Percentiles rank a stretch among this genome's conserved stretches.
These are phyloP conservation scores for Euclidium syriacum DNA, from an alignment of 345 rosid species.

Conservation along the genomic window DNA sequence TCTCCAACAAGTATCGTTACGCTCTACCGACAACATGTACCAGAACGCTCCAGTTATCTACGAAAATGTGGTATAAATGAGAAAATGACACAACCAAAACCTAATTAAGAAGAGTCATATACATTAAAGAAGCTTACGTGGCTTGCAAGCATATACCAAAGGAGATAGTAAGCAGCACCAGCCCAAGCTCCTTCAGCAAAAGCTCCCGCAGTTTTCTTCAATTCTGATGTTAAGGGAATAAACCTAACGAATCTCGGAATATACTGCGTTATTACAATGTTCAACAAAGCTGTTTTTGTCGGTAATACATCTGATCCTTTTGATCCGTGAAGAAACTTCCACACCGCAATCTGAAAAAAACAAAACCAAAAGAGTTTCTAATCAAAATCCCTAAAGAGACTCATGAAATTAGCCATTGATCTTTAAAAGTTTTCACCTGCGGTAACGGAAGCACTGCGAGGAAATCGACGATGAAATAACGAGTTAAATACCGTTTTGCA, in stretches of 20 bases:
- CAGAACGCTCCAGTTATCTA: slow-evolving; percentile 86
- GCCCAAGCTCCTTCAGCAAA: slow-evolving; percentile 84
- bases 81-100: not conserved
- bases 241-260: slow-evolving; percentile 70
- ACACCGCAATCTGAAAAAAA: slow-evolving; percentile 58
- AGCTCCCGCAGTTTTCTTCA: slow-evolving; percentile 77
- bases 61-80: not conserved
- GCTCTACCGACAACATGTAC: slow-evolving; percentile 77
- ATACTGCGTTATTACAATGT: slow-evolving; percentile 63
- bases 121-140: slow-evolving; percentile 59
- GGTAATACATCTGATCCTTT: slow-evolving; percentile 61
- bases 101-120: not conserved
- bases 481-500: slow-evolving; percentile 59
- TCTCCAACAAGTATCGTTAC: slow-evolving; percentile 71
- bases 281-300: slow-evolving; percentile 51
- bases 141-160: slow-evolving; percentile 85
- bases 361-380: slow-evolving; percentile 6
- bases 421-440: slow-evolving; percentile 75
- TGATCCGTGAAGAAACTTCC: slow-evolving; percentile 47
- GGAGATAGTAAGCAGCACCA: slow-evolving; percentile 83
- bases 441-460: slow-evolving; percentile 78
- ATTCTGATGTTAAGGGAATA: slow-evolving; percentile 71
- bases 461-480: slow-evolving; percentile 70
- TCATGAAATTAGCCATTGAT: too few relatives aligned
- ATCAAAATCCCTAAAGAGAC: not conserved